Evolutionary conservation across 1,139 yeast genomes (phyloP).

Genomic region (Zygosaccharomyces pseudobailii): DNA sequence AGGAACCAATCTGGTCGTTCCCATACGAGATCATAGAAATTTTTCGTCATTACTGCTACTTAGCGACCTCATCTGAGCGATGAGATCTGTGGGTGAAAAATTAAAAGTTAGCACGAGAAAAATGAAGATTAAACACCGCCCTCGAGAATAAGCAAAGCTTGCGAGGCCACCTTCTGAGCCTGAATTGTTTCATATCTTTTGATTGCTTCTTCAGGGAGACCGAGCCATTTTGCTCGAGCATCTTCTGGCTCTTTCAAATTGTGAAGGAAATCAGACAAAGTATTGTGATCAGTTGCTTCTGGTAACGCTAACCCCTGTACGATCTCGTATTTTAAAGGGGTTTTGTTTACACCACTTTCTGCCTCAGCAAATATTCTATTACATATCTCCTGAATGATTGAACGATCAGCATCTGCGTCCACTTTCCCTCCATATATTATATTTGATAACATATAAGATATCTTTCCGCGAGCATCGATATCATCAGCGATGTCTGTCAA

Average conservation of each 20-base stretch:
- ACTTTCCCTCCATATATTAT: conserved; percentile 75
- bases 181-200: conserved; percentile 11
- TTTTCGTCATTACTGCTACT: not conserved
- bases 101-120: not conserved
- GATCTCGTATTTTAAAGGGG: conserved; percentile 5
- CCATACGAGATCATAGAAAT: not conserved
- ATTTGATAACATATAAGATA: conserved; percentile 47
- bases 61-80: not conserved
- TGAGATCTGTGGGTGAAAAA: not conserved
- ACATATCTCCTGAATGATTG: conserved; percentile 9
- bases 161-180: conserved; percentile 7
- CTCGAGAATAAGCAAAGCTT: not conserved
- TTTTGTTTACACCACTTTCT: not conserved
- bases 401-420: conserved; percentile 44
- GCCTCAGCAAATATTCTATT: conserved; percentile 9
- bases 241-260: conserved; percentile 9
- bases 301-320: conserved; percentile 10
- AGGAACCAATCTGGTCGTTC: not conserved
- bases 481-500: conserved; percentile 17
- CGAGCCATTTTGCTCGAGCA: conserved; percentile 15
- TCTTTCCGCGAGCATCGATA: conserved; percentile 2
- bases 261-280: conserved; percentile 6
- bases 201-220: conserved; percentile 14
- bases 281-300: not conserved
- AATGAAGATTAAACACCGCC: not conserved